Evolutionary conservation across 140 eudicot species (phyloP).

Genomic region (Bidens hawaiensis): DNA sequence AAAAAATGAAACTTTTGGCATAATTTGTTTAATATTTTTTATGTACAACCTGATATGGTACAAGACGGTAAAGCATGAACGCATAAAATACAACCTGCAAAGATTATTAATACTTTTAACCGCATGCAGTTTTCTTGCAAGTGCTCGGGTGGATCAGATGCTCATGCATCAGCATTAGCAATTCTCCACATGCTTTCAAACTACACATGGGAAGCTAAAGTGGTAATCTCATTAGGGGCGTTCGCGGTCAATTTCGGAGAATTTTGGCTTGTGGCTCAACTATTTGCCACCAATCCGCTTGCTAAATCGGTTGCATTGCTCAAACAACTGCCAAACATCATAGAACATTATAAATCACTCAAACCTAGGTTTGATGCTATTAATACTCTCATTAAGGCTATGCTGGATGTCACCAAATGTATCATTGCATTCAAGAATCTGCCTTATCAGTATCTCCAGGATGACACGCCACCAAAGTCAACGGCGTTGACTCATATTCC

Average conservation of each 20-base stretch:
- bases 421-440: slow-evolving; percentile 52
- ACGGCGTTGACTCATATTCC: slow-evolving; percentile 58
- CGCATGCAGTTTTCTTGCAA: slow-evolving; percentile 70
- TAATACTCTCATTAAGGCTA: slow-evolving; percentile 44
- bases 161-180: slow-evolving; percentile 62
- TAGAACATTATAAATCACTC: slow-evolving; percentile 38
- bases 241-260: slow-evolving; percentile 72
- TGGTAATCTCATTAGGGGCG: slow-evolving; percentile 61
- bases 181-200: slow-evolving; percentile 57
- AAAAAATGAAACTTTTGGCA: too few relatives aligned
- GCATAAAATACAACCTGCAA: neutral
- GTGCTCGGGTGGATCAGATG: slow-evolving; percentile 69
- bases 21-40: too few relatives aligned
- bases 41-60: too few relatives aligned
- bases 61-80: too few relatives aligned
- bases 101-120: neutral
- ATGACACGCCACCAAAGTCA: slow-evolving; percentile 63
- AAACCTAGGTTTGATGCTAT: slow-evolving; percentile 55
- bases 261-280: slow-evolving; percentile 79
- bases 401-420: slow-evolving; percentile 69
- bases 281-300: slow-evolving; percentile 50
- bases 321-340: slow-evolving; percentile 60
- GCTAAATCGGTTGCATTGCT: slow-evolving; percentile 71
- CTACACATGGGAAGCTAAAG: slow-evolving; percentile 81
- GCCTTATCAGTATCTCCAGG: slow-evolving; percentile 63